Evolutionary conservation across 495 filamentous ascomycete species (phyloP).

Genomic region (Penicillium waksmanii): DNA sequence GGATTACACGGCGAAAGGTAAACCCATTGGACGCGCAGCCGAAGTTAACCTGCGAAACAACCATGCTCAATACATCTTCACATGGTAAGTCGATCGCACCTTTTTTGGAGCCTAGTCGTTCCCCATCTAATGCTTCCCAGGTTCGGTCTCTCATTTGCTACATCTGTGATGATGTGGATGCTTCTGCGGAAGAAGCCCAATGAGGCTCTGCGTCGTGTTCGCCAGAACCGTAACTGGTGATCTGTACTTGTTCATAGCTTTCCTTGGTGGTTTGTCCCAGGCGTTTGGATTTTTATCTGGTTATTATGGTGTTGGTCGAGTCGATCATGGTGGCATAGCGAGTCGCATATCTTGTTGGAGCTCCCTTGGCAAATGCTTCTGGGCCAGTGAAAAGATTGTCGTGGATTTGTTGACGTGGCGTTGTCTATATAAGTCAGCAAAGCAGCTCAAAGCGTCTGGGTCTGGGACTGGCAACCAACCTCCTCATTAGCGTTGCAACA

Average conservation of each 20-base stretch:
- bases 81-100: slow-evolving; percentile 68
- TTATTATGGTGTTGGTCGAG: slow-evolving; percentile 18
- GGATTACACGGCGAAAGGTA: slow-evolving; percentile 75
- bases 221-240: slow-evolving; percentile 82
- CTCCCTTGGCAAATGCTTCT: slow-evolving; percentile 79
- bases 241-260: slow-evolving; percentile 16
- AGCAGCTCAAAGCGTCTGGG: slow-evolving; percentile 1
- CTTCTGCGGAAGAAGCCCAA: slow-evolving; percentile 82
- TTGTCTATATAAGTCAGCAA: slow-evolving; percentile 58
- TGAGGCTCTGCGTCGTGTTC: slow-evolving; percentile 71
- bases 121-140: slow-evolving; percentile 49
- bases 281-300: slow-evolving; percentile 30
- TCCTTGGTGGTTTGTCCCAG: slow-evolving; percentile 11
- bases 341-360: slow-evolving; percentile 81
- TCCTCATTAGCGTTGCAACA: slow-evolving; percentile 77
- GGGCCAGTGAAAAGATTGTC: slow-evolving; percentile 81
- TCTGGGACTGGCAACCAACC: slow-evolving; percentile 48
- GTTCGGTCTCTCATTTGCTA: slow-evolving; percentile 87
- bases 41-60: slow-evolving; percentile 96
- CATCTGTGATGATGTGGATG: slow-evolving; percentile 94
- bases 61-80: slow-evolving; percentile 97
- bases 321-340: slow-evolving; percentile 56
- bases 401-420: slow-evolving; percentile 70
- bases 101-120: not conserved
- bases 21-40: slow-evolving; percentile 87